Evolutionary conservation across 2,329 filamentous ascomycete species (phyloP), one percentile per base, ranked within the genome.

Genomic region (Periconia sp.): DNA sequence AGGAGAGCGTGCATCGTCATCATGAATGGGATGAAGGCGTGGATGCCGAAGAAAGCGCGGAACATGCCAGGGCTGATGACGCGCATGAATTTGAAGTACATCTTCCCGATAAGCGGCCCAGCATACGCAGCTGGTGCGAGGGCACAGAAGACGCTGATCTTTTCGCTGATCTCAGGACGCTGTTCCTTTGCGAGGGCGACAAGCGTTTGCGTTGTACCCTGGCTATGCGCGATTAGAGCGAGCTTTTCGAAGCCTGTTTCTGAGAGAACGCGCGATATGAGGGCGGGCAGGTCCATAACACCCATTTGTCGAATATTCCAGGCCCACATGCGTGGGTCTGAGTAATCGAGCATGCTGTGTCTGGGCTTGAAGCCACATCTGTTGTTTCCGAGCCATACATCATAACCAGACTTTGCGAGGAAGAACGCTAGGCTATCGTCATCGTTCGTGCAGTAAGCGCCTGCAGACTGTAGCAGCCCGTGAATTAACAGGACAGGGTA

Each of bases 221-320:
- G 92, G 1, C 88, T 94, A 68, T 97, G 92, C 41, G 86, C 88
- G 17, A 96, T 82, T 2, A 96, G 79, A 0, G 87, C 92, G 4
- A 96, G 77, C 66, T 92, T 94, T 12, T 82, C 76, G 59, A 95
- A 96, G 0, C 87, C 86, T 0, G 92, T 96, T 71, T 95, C 87
- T 26, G 78, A 79, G 2, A 96, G 78, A 1, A 96, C 89, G 5
- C 89, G 84, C 0, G 87, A 89, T 1, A 88, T 81, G 23, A 96
- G 78, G 0, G 92, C 91, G 0, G 92, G 81, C 3, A 97, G 78
- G 64, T 97, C 92, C 63, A 95, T 83, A 1, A 92, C 86, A 3
- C 91, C 92, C 88, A 96, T 95, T 62, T 96, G 89, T 0, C 89
- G 83, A 41, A 96, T 95, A 54, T 95, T 95, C 92, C 92, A 97